Base-by-base conservation (phyloP, 805 yeast genomes). In the Candida corydali region DNA sequence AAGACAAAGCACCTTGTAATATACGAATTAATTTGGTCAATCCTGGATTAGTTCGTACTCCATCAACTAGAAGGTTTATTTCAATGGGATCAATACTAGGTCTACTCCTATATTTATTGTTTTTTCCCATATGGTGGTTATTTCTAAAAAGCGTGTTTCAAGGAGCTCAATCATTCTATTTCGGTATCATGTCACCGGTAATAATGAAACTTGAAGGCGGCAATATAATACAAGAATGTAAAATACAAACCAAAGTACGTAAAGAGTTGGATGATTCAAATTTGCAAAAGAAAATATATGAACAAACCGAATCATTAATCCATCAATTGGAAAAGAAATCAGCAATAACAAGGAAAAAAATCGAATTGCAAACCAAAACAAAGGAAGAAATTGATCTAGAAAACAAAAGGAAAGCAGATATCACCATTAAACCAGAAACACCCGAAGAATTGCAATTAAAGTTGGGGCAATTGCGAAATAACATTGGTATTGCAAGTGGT, bases 1-100 rank as follows among this genome's bases (percentile, higher is more conserved):
- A 80, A 35, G 95, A 87, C 59, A 77, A 77, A 32, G 76, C 80
- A 16, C 83, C 86, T 2, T 69, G 75, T 51, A 85, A 82, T 49
- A 78, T 86, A 17, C 73, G 81, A 34, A 73, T 87, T 16, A 74
- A 82, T 40, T 52, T 87, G 37, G 93, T 86, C 4, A 93, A 93
- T 52, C 98, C 99, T 0, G 98, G 98, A 1, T 49, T 89, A 24
- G 85, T 86, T 83, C 73, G 98, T 47, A 79, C 95, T 2, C 86
- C 95, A 2, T 78, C 94, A 17, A 80, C 91, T 26, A 78, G 93
- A 47, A 73, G 96, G 39, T 76, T 81, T 24, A 40, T 87, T 4
- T 78, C 93, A 14, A 73, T 85, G 61, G 97, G 98, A 1, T 68
- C 86, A 0, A 47, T 91, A 3, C 49, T 68, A 46, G 81, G 86